These are phyloP conservation scores for Aspergillus versicolor DNA, from an alignment of 2,329 filamentous ascomycete genomes.

Conservation along the genomic window DNA sequence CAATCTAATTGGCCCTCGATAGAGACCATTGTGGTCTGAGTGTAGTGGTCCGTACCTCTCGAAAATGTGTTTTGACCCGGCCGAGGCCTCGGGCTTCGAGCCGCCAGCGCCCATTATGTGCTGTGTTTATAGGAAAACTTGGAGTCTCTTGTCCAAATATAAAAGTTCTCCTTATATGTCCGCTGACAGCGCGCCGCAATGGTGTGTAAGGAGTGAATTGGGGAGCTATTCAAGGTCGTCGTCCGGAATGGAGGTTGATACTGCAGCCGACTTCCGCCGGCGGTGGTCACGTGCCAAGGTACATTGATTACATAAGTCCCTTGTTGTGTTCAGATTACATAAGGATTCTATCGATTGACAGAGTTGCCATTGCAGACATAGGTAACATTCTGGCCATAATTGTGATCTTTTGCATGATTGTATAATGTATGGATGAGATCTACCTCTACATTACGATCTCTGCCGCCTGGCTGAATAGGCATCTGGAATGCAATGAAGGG, in stretches of 20 bases:
- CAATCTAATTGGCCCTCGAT: background rate
- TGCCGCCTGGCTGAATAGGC: too few species aligned
- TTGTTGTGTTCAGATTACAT: too few species aligned
- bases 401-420: too few species aligned
- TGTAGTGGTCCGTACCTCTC: conserved; percentile 47
- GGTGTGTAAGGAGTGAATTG: background rate
- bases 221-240: conserved; percentile 18
- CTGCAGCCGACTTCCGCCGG: conserved; percentile 25
- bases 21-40: background rate
- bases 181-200: conserved; percentile 2
- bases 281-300: conserved; percentile 16
- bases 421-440: too few species aligned
- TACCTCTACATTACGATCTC: too few species aligned
- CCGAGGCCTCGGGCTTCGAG: conserved; percentile 58
- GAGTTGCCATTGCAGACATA: too few species aligned
- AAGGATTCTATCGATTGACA: too few species aligned
- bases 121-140: background rate
- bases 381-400: too few species aligned
- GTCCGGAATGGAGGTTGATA: conserved; percentile 17
- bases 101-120: conserved; percentile 60
- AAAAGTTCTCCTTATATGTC: background rate
- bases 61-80: conserved; percentile 59
- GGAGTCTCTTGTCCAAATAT: background rate
- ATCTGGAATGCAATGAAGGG: too few species aligned
- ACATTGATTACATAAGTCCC: conserved; percentile 12